A percentile compares a stretch with the other conserved stretches of the same genome.
Conservation (phyloP, 2,329 filamentous ascomycete genomes). For the Exserohilum turcica region DNA sequence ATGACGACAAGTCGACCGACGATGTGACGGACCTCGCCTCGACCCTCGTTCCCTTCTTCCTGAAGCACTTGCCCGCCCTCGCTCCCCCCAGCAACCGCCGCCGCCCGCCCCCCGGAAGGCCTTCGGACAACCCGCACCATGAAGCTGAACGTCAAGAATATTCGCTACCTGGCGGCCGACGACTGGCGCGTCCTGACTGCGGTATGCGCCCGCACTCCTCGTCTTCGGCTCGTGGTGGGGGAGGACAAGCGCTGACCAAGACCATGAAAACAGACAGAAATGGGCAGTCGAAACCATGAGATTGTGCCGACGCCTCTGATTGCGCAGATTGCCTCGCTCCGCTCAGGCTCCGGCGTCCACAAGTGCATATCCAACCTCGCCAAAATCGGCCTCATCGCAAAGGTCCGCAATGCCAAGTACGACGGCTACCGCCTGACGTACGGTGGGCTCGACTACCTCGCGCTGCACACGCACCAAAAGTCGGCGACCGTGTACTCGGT, state of each 20-base stretch:
- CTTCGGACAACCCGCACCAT: conserved; percentile 56
- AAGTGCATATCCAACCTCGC: conserved; percentile 87
- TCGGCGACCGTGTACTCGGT: conserved; percentile 85
- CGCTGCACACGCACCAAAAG: conserved; percentile 85
- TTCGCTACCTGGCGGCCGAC: conserved; percentile 89
- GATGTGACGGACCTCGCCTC: conserved; percentile 86
- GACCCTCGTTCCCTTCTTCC: conserved; percentile 54
- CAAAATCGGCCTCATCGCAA: conserved; percentile 88
- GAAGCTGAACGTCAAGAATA: conserved; percentile 92
- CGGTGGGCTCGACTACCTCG: conserved; percentile 96
- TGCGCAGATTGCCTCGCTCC: conserved; percentile 78
- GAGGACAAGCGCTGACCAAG: conserved; percentile 45
- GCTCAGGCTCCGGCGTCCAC: conserved; percentile 75
- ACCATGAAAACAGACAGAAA: conserved; percentile 75
- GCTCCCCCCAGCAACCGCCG: conserved; percentile 12
- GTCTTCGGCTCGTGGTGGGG: conserved; percentile 29
- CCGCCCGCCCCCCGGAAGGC: conserved; percentile 3
- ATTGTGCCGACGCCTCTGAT: conserved; percentile 91
- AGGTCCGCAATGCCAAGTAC: conserved; percentile 94
- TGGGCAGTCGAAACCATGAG: conserved; percentile 95
- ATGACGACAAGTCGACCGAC: conserved; percentile 79
- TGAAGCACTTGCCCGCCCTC: conserved; percentile 26
- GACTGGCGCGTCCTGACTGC: conserved; percentile 96
- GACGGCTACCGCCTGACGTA: conserved; percentile 97
- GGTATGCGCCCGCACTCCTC: conserved; percentile 56